Evolutionary conservation across 129 eudicot genomes (phyloP), one percentile per base, ranked within the genome.

Genomic region (Rutidosis leptorrhynchoides): DNA sequence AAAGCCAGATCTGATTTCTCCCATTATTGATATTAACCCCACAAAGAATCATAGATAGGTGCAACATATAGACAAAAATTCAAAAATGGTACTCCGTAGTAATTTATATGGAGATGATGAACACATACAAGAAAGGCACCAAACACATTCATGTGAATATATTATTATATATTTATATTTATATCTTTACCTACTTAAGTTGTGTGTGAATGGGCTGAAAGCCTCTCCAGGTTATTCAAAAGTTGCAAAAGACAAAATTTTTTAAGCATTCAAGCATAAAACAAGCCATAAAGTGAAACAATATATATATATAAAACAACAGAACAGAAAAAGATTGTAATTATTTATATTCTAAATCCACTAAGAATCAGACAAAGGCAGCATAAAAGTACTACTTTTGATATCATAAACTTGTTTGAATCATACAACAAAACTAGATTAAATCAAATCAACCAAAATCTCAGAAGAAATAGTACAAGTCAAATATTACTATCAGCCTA

Each of bases 231-330:
- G 61, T 48, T 65, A 51, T 77, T 33, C 33, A 42, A 64, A 8
- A 69, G 40, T 58, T 45, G 65, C 51, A 61, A 84, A 78, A 70
- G 83, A 80, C 85, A 84, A 70, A 51, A 15, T 43, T 70, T 67
- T 78, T 63, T 71, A 78, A 75, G 64, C 81, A 81, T 59, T 49
- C 55, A 49, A 49, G 1, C 73, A 58, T 48, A 58, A 57, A 67
- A n/a, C n/a, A n/a, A n/a, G n/a, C n/a, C n/a, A n/a, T n/a, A n/a
- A n/a, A n/a, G n/a, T n/a, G n/a, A n/a, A n/a, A 69, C 68, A 74
- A 62, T 28, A 62, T 25, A 54, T n/a, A n/a, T n/a, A 54, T 35
- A 25, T 20, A 37, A 37, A 9, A 40, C n/a, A 29, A 49, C 28
- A 27, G 22, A 56, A 20, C 32, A 59, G 32, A 40, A 35, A 62